Conservation (phyloP, 495 filamentous ascomycete species). For the Penicillium daleae region DNA sequence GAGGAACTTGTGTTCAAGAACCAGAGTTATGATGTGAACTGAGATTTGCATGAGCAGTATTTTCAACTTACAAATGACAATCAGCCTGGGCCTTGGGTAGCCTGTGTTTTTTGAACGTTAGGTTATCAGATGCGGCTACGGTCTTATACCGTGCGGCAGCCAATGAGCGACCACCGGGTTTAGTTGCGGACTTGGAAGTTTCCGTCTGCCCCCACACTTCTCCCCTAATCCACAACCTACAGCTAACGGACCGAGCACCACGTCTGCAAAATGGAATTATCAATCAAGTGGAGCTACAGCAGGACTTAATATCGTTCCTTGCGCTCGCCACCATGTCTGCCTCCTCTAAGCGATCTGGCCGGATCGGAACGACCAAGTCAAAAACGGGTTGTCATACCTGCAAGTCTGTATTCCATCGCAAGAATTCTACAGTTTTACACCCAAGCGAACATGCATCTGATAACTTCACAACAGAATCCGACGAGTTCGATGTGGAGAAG, state of each 20-base stretch:
- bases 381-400: constrained; percentile 29
- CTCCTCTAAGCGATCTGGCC: constrained; percentile 16
- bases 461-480: constrained; percentile 37
- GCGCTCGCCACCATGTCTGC: not conserved
- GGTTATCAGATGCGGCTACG: not conserved
- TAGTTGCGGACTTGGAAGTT: not conserved
- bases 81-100: not conserved
- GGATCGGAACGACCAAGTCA: constrained; percentile 26
- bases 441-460: constrained; percentile 5
- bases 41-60: too few species aligned
- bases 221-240: not conserved
- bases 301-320: not conserved
- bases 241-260: not conserved
- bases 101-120: not conserved
- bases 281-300: not conserved
- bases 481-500: constrained; percentile 61
- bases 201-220: constrained; percentile 2
- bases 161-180: constrained; percentile 4
- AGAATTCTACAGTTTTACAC: not conserved
- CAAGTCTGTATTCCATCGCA: constrained; percentile 22
- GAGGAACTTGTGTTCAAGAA: not conserved
- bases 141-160: not conserved
- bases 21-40: not conserved
- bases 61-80: too few species aligned
- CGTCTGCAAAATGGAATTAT: not conserved